A percentile compares a stretch with the other conserved stretches of the same genome.
Conservation (phyloP, 202 grass and related monocot genomes). For the Schoenoplectus tabernaemontani region DNA sequence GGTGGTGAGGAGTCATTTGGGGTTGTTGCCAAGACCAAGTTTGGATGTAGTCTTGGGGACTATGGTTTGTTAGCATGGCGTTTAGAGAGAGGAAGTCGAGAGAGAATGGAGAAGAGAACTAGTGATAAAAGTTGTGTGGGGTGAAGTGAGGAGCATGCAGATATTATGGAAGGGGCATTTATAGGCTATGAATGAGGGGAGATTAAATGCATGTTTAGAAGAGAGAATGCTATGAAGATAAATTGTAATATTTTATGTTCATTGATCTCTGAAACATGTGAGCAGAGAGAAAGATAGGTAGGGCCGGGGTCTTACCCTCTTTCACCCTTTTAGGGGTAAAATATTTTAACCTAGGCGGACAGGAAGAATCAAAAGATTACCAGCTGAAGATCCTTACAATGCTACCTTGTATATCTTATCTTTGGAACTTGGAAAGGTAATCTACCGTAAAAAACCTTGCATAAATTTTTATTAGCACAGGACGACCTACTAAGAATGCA, state of each 20-base stretch:
- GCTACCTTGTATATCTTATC: not conserved
- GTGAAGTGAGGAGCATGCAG: slow-evolving; percentile 51
- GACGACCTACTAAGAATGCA: too few relatives aligned
- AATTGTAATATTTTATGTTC: slow-evolving; percentile 34
- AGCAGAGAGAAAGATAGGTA: not conserved
- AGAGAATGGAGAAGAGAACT: slow-evolving; percentile 15
- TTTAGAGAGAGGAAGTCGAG: not conserved
- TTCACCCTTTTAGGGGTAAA: too few relatives aligned
- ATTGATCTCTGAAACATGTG: slow-evolving; percentile 25
- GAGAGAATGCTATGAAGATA: slow-evolving; percentile 15
- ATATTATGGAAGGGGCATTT: slow-evolving; percentile 59
- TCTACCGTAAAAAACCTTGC: too few relatives aligned
- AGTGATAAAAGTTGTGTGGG: slow-evolving; percentile 33
- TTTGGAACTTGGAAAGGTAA: not conserved
- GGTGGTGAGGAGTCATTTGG: slow-evolving; percentile 54
- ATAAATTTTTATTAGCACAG: too few relatives aligned
- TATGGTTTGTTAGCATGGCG: slow-evolving; percentile 62
- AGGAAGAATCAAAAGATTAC: slow-evolving; percentile 65
- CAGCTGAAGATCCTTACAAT: slow-evolving; percentile 38
- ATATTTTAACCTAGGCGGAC: slow-evolving; percentile 47
- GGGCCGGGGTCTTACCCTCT: too few relatives aligned
- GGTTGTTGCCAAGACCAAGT: slow-evolving; percentile 64
- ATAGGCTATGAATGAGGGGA: slow-evolving; percentile 49
- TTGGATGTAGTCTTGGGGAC: slow-evolving; percentile 39
- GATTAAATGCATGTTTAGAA: slow-evolving; percentile 16